phyloP scores from a whole-genome alignment of 2,329 filamentous ascomycete species.

The Colletotrichum sidae region DNA sequence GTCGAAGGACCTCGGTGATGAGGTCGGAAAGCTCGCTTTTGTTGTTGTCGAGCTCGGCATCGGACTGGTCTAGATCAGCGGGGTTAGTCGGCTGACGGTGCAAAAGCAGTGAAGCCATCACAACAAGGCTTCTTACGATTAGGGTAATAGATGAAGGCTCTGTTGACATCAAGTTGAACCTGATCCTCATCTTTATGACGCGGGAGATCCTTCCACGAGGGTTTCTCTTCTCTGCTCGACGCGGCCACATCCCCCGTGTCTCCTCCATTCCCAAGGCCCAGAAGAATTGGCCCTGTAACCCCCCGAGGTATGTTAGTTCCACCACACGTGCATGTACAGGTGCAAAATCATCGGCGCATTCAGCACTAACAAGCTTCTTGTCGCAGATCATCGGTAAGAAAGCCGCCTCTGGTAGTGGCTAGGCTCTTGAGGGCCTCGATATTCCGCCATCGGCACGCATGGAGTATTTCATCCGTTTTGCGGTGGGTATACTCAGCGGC shows the following conservation, averaged over 20 bases:
- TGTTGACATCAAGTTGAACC: slow-evolving; percentile 90
- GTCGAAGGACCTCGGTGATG: slow-evolving; percentile 84
- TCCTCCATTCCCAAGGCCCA: slow-evolving; percentile 54
- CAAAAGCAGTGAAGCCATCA: neutral
- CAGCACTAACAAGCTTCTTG: slow-evolving; percentile 78
- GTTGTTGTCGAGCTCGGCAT: slow-evolving; percentile 74
- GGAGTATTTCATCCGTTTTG: slow-evolving; percentile 62
- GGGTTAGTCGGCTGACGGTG: slow-evolving; percentile 25
- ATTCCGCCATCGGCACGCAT: slow-evolving; percentile 71
- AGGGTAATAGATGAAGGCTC: slow-evolving; percentile 98
- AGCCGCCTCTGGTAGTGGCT: slow-evolving; percentile 73
- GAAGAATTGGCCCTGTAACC: slow-evolving; percentile 69
- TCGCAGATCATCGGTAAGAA: slow-evolving; percentile 76
- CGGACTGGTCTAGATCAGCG: slow-evolving; percentile 69
- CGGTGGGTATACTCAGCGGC: slow-evolving; percentile 40
- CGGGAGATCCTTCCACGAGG: slow-evolving; percentile 71
- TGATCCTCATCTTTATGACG: slow-evolving; percentile 91
- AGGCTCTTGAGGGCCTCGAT: slow-evolving; percentile 66
- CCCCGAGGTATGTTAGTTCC: slow-evolving; percentile 19
- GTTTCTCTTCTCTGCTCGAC: slow-evolving; percentile 35
- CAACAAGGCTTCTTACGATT: slow-evolving; percentile 65
- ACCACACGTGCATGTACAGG: slow-evolving; percentile 22
- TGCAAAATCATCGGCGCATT: slow-evolving; percentile 30
- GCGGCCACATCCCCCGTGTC: slow-evolving; percentile 34
- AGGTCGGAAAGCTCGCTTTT: slow-evolving; percentile 83